Evolutionary conservation across 139 green algal species (phyloP).

Genomic region (Picochlorum costavermella): DNA sequence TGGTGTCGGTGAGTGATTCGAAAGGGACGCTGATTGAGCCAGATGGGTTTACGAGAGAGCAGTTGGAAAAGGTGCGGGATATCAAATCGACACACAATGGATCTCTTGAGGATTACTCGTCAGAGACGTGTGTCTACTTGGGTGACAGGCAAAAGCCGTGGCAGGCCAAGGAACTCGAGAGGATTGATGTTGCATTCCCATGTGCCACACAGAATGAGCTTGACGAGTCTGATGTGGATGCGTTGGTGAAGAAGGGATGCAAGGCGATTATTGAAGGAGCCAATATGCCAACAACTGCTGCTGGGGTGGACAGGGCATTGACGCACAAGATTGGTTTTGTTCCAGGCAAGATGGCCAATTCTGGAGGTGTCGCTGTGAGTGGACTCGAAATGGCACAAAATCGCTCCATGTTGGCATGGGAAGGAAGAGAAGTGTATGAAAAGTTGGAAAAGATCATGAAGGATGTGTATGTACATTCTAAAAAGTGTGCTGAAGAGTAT

Average conservation of each 20-base stretch:
- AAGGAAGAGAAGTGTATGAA: constrained; percentile 54
- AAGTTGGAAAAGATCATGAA: constrained; percentile 35
- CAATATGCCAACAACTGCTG: constrained; percentile 72
- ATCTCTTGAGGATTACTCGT: constrained; percentile 16
- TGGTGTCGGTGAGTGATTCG: constrained; percentile 57
- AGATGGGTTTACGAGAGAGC: constrained; percentile 56
- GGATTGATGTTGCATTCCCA: constrained; percentile 63
- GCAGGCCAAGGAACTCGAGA: constrained; percentile 26
- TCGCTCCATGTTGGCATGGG: constrained; percentile 52
- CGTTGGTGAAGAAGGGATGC: constrained; percentile 48
- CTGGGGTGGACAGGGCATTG: constrained; percentile 51
- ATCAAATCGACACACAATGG: constrained; percentile 24
- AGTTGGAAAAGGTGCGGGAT: constrained; percentile 28
- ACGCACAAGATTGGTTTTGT: constrained; percentile 19
- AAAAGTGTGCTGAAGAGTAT: constrained; percentile 9
- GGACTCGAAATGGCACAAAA: constrained; percentile 86
- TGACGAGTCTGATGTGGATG: constrained; percentile 40
- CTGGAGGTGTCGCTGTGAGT: constrained; percentile 61
- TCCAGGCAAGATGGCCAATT: constrained; percentile 53
- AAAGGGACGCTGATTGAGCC: constrained; percentile 20
- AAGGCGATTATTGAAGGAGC: constrained; percentile 68
- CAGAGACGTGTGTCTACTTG: constrained; percentile 34
- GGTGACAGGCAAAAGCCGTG: constrained; percentile 52
- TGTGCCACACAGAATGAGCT: constrained; percentile 67
- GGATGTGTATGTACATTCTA: constrained; percentile 4